Evolutionary conservation across 2,329 filamentous ascomycete species (phyloP).

Genomic region (Sporothrix brasiliensis): DNA sequence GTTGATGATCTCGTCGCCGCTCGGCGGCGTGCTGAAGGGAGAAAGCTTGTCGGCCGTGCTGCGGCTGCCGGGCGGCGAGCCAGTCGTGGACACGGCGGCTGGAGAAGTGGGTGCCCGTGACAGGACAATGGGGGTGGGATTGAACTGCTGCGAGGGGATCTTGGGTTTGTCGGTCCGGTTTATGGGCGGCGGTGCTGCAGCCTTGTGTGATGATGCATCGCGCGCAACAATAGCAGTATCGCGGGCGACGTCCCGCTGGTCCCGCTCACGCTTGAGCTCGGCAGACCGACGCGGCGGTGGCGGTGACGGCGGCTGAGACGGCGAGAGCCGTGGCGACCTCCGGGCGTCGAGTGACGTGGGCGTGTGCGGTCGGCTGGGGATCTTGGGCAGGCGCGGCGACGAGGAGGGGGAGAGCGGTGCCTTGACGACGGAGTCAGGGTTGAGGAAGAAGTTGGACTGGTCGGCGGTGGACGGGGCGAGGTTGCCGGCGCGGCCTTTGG

Average conservation of each 20-base stretch:
- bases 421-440: slow-evolving; percentile 51
- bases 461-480: slow-evolving; percentile 44
- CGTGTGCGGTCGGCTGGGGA: slow-evolving; percentile 59
- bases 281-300: slow-evolving; percentile 66
- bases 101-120: neutral
- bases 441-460: slow-evolving; percentile 53
- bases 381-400: slow-evolving; percentile 54
- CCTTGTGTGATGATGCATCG: slow-evolving; percentile 34
- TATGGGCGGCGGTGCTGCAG: slow-evolving; percentile 67
- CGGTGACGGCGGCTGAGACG: slow-evolving; percentile 62
- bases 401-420: slow-evolving; percentile 48
- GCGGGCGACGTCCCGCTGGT: slow-evolving; percentile 38
- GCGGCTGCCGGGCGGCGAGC: slow-evolving; percentile 20
- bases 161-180: slow-evolving; percentile 74
- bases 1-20: slow-evolving; percentile 65
- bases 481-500: slow-evolving; percentile 51
- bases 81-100: neutral
- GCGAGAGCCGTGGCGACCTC: slow-evolving; percentile 53
- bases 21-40: slow-evolving; percentile 84
- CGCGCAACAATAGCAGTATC: neutral
- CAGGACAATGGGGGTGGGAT: neutral
- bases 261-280: slow-evolving; percentile 57
- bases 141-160: slow-evolving; percentile 42
- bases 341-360: slow-evolving; percentile 55
- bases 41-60: slow-evolving; percentile 57